Evolutionary conservation across 345 rosid species (phyloP).

Genomic region (Gossypium thurberi): DNA sequence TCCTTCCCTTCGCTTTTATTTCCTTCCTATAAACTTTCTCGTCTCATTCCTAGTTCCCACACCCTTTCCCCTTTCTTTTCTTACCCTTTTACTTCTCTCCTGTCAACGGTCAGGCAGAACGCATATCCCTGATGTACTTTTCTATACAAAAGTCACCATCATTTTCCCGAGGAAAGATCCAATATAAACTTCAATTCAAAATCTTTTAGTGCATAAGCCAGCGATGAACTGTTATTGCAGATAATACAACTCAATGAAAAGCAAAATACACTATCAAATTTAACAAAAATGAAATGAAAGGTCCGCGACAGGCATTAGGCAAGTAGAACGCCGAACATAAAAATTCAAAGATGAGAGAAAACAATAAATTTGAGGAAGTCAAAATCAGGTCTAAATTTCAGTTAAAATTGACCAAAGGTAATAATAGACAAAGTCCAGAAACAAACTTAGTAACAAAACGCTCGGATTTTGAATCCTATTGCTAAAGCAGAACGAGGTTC

Average conservation of each 20-base stretch:
- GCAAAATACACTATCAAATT: neutral
- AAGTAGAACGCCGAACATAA: neutral
- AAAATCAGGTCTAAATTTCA: conserved; percentile 7
- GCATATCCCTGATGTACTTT: neutral
- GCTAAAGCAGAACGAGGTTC: conserved; percentile 7
- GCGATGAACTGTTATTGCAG: neutral
- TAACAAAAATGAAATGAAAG: neutral
- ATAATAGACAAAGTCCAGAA: neutral
- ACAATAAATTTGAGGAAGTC: neutral
- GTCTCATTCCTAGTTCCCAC: neutral
- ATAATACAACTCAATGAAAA: neutral
- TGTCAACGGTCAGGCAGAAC: too few species aligned
- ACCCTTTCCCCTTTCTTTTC: neutral
- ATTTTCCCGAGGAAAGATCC: neutral
- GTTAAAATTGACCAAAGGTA: conserved; percentile 3
- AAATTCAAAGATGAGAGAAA: neutral
- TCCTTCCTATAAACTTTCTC: neutral
- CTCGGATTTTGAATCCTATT: neutral
- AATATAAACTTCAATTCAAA: neutral
- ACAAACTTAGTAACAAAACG: neutral
- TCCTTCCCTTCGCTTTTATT: neutral
- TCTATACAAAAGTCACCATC: neutral
- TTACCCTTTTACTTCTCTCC: neutral
- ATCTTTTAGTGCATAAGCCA: neutral
- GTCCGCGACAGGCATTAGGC: neutral